Conservation (phyloP, 225 moss, liverwort and hornwort genomes). For the Thuidium tamariscinum region DNA sequence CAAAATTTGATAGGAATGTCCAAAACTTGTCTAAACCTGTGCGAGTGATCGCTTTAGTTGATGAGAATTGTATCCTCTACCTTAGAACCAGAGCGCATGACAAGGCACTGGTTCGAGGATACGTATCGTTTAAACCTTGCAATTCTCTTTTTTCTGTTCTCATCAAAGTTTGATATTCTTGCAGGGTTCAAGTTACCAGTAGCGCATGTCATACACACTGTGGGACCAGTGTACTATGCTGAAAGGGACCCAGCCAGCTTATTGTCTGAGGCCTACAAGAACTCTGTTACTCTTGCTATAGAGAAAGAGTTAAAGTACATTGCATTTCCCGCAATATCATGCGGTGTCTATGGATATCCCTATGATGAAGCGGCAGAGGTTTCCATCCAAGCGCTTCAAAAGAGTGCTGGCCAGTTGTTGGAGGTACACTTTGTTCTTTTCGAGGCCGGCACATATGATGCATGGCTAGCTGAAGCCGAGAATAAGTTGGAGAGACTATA, state of each 20-base stretch:
- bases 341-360: constrained; percentile 61
- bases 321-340: constrained; percentile 88
- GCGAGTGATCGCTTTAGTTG: not conserved
- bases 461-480: constrained; percentile 25
- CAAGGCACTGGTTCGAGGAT: not conserved
- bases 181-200: constrained; percentile 60
- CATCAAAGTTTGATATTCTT: not conserved
- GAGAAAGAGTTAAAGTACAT: constrained; percentile 45
- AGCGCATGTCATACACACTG: constrained; percentile 61
- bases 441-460: not conserved
- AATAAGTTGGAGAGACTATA: constrained; percentile 1
- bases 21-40: not conserved
- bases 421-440: constrained; percentile 40
- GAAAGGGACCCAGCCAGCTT: constrained; percentile 6
- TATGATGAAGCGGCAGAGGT: constrained; percentile 28
- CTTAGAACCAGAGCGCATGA: not conserved
- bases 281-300: constrained; percentile 33
- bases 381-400: constrained; percentile 21
- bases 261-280: constrained; percentile 46
- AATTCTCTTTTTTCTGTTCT: not conserved
- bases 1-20: not conserved
- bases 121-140: no score
- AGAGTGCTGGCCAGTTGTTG: constrained; percentile 15
- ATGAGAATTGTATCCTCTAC: not conserved
- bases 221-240: constrained; percentile 55